phyloP scores from a whole-genome alignment of 495 filamentous ascomycete species.

The Physcia stellaris region DNA sequence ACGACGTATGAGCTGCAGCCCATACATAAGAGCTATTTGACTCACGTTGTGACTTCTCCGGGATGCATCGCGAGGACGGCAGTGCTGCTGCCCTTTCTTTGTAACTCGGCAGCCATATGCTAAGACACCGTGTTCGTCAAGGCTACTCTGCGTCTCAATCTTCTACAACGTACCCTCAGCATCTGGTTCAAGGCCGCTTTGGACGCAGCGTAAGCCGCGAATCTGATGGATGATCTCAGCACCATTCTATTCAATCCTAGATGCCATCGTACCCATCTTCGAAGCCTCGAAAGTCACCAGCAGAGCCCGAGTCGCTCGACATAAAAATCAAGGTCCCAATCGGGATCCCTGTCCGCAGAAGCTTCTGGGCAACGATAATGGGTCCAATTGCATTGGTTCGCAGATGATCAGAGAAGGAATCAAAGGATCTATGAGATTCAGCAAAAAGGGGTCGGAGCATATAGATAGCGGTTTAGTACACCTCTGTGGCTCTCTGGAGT shows the following conservation, averaged over 20 bases:
- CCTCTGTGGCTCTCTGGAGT: conserved; percentile 34
- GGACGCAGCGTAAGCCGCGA: conserved; percentile 42
- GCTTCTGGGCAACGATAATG: conserved; percentile 38
- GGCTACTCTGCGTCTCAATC: not conserved
- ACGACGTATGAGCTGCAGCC: not conserved
- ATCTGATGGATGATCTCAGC: conserved; percentile 14
- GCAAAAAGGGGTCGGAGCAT: not conserved
- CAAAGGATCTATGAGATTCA: conserved; percentile 27
- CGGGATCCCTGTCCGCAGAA: conserved; percentile 28
- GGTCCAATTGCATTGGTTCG: conserved; percentile 45
- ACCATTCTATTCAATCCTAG: not conserved
- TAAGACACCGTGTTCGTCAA: conserved; percentile 3
- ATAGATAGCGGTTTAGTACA: too few relatives aligned
- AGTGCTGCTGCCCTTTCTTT: conserved; percentile 29
- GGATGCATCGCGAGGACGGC: conserved; percentile 42
- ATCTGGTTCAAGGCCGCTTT: conserved; percentile 47
- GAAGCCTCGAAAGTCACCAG: conserved; percentile 31
- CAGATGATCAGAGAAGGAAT: conserved; percentile 37
- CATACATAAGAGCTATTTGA: not conserved
- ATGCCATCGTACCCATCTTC: conserved; percentile 33
- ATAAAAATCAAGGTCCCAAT: conserved; percentile 36
- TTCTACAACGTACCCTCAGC: conserved; percentile 21
- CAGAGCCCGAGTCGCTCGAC: conserved; percentile 37
- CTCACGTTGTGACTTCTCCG: conserved; percentile 40
- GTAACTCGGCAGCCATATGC: conserved; percentile 41